These are phyloP conservation scores for Quercus phellos DNA, from an alignment of 331 rosid species.

Conservation along the genomic window DNA sequence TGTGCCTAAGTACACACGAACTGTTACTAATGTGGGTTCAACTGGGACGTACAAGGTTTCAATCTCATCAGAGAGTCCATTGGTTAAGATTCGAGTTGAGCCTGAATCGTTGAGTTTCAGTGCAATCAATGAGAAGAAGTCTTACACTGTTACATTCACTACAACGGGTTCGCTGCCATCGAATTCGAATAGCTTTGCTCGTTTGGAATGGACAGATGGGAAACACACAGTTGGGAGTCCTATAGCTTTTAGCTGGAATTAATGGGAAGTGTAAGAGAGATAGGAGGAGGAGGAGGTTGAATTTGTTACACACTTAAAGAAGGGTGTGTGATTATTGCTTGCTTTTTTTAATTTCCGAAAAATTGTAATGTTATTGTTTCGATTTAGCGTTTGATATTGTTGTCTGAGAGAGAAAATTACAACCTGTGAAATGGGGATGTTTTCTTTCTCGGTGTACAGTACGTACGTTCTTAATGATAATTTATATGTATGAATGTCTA, in stretches of 20 bases:
- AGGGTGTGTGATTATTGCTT: conserved; percentile 28
- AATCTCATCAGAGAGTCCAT: not conserved
- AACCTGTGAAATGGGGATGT: not conserved
- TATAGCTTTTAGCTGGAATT: conserved; percentile 29
- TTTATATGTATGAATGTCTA: not conserved
- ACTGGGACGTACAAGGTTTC: conserved; percentile 32
- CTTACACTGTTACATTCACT: conserved; percentile 21
- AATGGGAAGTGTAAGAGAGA: not conserved
- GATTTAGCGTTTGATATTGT: not conserved
- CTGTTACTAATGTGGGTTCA: conserved; percentile 41
- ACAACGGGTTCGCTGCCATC: not conserved
- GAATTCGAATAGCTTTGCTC: conserved; percentile 22
- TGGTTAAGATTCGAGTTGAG: conserved; percentile 20
- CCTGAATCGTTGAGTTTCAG: conserved; percentile 31
- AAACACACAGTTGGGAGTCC: conserved; percentile 36
- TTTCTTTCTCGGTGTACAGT: not conserved
- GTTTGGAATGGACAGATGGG: conserved; percentile 40
- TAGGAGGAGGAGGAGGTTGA: not conserved
- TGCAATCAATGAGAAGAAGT: conserved; percentile 30
- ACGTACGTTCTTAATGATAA: not conserved
- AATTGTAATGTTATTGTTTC: not conserved
- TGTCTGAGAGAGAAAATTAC: not conserved
- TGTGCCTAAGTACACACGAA: conserved; percentile 37
- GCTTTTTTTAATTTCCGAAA: not conserved
- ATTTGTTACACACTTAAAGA: conserved; percentile 45